These are phyloP conservation scores for Ramularia collo-cygni DNA, from an alignment of 2,329 filamentous ascomycete species.

Conservation along the genomic window DNA sequence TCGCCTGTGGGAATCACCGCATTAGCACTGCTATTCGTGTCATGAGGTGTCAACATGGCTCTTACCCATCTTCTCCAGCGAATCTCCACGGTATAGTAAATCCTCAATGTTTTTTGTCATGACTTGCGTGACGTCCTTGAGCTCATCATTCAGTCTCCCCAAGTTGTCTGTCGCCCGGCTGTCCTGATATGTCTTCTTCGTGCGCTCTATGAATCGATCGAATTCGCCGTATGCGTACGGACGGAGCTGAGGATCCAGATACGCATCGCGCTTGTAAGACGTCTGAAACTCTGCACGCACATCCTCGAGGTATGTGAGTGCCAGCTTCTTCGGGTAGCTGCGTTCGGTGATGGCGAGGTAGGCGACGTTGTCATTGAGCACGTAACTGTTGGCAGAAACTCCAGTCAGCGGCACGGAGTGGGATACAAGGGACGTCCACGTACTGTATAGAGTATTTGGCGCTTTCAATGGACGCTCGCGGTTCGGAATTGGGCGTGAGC, in stretches of 20 bases:
- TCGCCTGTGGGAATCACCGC: constrained; percentile 12
- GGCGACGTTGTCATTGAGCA: constrained; percentile 74
- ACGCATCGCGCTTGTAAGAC: constrained; percentile 67
- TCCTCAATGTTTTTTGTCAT: constrained; percentile 99
- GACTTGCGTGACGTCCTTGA: constrained; percentile 95
- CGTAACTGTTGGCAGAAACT: constrained; percentile 53
- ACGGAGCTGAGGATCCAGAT: constrained; percentile 66
- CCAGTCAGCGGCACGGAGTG: constrained; percentile 16
- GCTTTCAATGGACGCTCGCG: constrained; percentile 86
- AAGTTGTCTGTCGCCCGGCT: constrained; percentile 85
- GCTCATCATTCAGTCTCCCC: constrained; percentile 91
- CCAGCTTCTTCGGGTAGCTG: constrained; percentile 93
- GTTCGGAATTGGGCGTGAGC: constrained; percentile 79
- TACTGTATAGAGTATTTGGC: constrained; percentile 81
- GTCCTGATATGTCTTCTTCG: constrained; percentile 90
- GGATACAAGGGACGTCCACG: constrained; percentile 26
- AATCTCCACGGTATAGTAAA: constrained; percentile 88
- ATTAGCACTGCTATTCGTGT: constrained; percentile 32
- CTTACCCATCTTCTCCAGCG: constrained; percentile 88
- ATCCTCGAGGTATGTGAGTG: constrained; percentile 96
- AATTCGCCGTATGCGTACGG: constrained; percentile 98
- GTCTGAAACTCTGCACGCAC: constrained; percentile 84
- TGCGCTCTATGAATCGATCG: constrained; percentile 91
- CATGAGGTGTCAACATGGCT: neutral
- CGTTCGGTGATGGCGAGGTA: constrained; percentile 92